Conservation (phyloP, 2,329 filamentous ascomycete species). For the Ilyonectria mors-panacis region DNA sequence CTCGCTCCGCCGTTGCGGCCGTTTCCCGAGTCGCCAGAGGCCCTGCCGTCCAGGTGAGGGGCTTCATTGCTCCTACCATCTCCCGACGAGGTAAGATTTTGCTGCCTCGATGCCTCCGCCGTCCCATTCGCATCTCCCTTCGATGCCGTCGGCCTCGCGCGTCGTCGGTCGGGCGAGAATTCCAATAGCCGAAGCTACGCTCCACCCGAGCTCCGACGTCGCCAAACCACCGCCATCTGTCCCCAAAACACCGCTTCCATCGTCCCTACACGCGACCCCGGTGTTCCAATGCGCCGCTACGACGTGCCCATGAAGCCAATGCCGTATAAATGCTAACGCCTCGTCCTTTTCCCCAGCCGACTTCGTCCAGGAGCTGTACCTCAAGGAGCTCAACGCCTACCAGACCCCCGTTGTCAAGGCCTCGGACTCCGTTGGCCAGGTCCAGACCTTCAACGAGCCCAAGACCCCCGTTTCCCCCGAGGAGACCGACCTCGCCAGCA, state of each 20-base stretch:
- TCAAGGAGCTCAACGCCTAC: constrained; percentile 96
- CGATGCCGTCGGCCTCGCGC: constrained; percentile 5
- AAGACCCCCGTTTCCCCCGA: constrained; percentile 90
- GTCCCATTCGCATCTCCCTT: constrained; percentile 1
- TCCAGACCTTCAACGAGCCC: constrained; percentile 88
- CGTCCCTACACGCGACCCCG: not conserved
- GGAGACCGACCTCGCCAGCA: constrained; percentile 92
- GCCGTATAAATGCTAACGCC: constrained; percentile 45
- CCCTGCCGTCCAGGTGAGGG: constrained; percentile 64
- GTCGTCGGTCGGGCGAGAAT: constrained; percentile 39
- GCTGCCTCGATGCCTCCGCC: constrained; percentile 18
- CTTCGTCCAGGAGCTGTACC: constrained; percentile 97
- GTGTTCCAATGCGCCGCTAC: not conserved
- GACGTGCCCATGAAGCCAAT: constrained; percentile 7
- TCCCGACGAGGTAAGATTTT: constrained; percentile 72
- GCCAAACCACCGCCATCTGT: constrained; percentile 31
- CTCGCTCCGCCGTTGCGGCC: constrained; percentile 65
- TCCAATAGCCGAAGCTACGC: constrained; percentile 47
- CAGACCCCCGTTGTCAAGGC: constrained; percentile 89
- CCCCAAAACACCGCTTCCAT: constrained; percentile 9
- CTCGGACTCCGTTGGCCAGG: constrained; percentile 89
- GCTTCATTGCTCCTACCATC: constrained; percentile 73
- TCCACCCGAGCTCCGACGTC: constrained; percentile 48
- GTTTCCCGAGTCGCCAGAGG: constrained; percentile 61
- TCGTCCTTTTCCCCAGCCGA: constrained; percentile 76